Evolutionary conservation across 306 rosid genomes (phyloP).

Genomic region (Benincasa hispida): DNA sequence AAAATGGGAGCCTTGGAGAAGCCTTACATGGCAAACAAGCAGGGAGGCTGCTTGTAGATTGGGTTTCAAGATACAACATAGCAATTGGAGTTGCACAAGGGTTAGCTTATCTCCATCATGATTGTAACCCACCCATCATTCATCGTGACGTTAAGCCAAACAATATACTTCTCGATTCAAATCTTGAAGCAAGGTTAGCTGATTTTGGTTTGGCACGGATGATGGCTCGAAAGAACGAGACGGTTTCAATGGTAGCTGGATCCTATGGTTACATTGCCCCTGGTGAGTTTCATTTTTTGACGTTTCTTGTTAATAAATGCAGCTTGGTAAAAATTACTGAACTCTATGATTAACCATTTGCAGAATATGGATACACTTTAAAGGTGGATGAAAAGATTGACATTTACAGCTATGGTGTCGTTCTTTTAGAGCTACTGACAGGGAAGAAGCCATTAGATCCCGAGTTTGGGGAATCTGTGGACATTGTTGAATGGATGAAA

Average conservation of each 20-base stretch:
- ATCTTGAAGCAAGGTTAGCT: constrained; percentile 84
- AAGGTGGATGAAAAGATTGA: constrained; percentile 95
- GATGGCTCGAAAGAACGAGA: constrained; percentile 82
- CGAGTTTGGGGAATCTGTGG: constrained; percentile 65
- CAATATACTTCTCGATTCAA: constrained; percentile 74
- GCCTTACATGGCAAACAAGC: constrained; percentile 72
- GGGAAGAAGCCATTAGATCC: constrained; percentile 67
- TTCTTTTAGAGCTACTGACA: constrained; percentile 74
- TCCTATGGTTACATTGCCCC: constrained; percentile 98
- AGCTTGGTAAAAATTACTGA: not conserved
- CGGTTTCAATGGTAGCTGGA: constrained; percentile 90
- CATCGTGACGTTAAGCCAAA: constrained; percentile 89
- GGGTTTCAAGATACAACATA: constrained; percentile 88
- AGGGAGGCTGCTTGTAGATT: constrained; percentile 58
- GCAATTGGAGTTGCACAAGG: constrained; percentile 93
- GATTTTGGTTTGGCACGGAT: constrained; percentile 90
- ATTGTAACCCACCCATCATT: constrained; percentile 76
- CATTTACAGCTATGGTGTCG: constrained; percentile 87
- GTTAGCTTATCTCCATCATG: constrained; percentile 91
- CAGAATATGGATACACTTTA: constrained; percentile 88
- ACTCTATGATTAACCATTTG: not conserved
- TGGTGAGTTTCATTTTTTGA: constrained; percentile 35
- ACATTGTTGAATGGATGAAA: constrained; percentile 83
- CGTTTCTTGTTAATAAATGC: not conserved
- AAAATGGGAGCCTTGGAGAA: constrained; percentile 79